phyloP scores from a whole-genome alignment of 2,329 filamentous ascomycete species.

The Aspergillus piperis region DNA sequence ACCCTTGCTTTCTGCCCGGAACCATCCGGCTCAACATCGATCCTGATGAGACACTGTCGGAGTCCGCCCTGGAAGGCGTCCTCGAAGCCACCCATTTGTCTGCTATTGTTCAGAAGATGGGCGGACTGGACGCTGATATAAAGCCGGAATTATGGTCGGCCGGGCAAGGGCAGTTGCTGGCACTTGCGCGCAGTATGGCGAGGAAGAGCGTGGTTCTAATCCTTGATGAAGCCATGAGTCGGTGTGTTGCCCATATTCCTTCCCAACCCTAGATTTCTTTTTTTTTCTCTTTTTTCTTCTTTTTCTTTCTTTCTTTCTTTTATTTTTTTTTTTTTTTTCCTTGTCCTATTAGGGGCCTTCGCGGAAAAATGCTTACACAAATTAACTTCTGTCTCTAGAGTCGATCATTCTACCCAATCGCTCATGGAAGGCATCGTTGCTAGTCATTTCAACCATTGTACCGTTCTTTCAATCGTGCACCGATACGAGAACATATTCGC shows the following conservation, averaged over 20 bases:
- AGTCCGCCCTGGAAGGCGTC: background rate
- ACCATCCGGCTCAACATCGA: background rate
- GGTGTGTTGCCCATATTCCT: background rate
- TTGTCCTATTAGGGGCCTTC: too few relatives aligned
- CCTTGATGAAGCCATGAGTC: background rate
- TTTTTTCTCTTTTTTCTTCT: background rate
- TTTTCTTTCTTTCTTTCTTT: too few relatives aligned
- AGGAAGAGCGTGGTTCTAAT: background rate
- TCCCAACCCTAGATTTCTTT: background rate
- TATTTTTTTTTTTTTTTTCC: too few relatives aligned
- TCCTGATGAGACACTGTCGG: background rate
- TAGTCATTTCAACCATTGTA: background rate
- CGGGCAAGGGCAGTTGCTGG: background rate
- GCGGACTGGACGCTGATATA: background rate
- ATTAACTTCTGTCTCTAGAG: background rate
- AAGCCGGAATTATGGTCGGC: background rate
- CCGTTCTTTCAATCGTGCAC: background rate
- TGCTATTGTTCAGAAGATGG: background rate
- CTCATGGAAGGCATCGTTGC: background rate
- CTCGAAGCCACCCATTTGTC: background rate
- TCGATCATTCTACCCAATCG: background rate
- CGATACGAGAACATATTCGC: background rate
- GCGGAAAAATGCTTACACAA: background rate
- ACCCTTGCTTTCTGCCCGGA: background rate
- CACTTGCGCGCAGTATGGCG: background rate